phyloP scores from a whole-genome alignment of 2,329 filamentous ascomycete genomes.

The Penicillium sp. region DNA sequence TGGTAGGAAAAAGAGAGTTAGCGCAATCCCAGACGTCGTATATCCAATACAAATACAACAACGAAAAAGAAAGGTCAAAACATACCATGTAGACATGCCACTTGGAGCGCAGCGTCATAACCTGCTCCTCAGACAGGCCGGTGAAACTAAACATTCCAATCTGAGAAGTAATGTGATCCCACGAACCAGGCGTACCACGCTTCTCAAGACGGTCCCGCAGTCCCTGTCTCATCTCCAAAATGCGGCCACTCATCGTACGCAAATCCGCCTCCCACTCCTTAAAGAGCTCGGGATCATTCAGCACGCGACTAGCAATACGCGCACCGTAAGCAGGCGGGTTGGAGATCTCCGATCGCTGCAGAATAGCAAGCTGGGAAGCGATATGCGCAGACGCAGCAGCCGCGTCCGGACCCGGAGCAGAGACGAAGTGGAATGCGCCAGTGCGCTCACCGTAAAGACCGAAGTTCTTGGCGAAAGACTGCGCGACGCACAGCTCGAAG shows the following conservation, averaged over 20 bases:
- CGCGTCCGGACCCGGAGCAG: constrained; percentile 68
- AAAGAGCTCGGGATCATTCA: constrained; percentile 81
- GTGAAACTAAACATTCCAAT: constrained; percentile 98
- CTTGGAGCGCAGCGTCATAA: constrained; percentile 47
- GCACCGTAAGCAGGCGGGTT: constrained; percentile 96
- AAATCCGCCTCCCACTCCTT: constrained; percentile 91
- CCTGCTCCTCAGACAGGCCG: constrained; percentile 52
- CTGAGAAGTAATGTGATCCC: constrained; percentile 97
- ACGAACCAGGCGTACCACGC: constrained; percentile 80
- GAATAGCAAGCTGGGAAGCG: constrained; percentile 83
- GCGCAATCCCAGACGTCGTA: not conserved
- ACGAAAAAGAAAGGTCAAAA: constrained; percentile 7
- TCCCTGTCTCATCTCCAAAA: constrained; percentile 83
- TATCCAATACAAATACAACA: not conserved
- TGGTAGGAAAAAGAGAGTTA: constrained; percentile 14
- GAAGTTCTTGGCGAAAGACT: constrained; percentile 65
- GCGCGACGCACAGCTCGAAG: constrained; percentile 64
- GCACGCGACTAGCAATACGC: constrained; percentile 76
- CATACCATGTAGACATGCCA: constrained; percentile 53
- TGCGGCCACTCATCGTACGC: constrained; percentile 89
- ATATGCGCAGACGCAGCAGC: constrained; percentile 62
- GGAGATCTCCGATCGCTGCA: constrained; percentile 95
- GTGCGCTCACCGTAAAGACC: constrained; percentile 95
- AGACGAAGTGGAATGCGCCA: constrained; percentile 93
- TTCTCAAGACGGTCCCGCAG: constrained; percentile 79